These are phyloP conservation scores for Naegleria lovaniensis DNA, from an alignment of 208 protist genomes.

Conservation along the genomic window DNA sequence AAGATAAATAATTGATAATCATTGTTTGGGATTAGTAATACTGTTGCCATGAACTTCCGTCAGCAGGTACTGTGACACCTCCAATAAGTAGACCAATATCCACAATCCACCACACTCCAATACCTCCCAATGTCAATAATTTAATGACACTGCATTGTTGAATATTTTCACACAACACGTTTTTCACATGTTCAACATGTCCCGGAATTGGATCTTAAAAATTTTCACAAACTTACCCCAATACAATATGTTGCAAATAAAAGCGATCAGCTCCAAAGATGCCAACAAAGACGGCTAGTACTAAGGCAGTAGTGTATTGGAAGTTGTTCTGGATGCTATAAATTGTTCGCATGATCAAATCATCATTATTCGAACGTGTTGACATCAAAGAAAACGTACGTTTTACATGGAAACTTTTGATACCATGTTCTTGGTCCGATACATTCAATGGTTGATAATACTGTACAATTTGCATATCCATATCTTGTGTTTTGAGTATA, in stretches of 20 bases:
- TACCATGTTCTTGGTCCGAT: not conserved
- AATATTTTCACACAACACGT: not conserved
- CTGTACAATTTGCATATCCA: conserved; percentile 16
- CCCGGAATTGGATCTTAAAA: too few species aligned
- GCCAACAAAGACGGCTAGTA: not conserved
- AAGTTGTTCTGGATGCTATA: not conserved
- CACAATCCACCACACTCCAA: conserved; percentile 21
- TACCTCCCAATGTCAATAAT: not conserved
- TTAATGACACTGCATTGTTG: not conserved
- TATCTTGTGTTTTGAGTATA: not conserved
- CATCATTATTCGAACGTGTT: too few species aligned
- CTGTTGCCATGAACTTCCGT: not conserved
- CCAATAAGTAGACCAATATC: not conserved
- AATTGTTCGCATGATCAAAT: not conserved
- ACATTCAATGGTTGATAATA: not conserved
- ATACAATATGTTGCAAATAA: not conserved
- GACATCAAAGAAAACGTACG: not conserved
- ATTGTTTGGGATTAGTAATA: not conserved
- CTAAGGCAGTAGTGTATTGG: not conserved
- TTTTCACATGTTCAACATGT: too few species aligned
- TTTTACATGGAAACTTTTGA: not conserved
- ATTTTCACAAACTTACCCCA: not conserved
- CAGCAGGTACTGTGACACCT: not conserved
- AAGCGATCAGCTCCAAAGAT: conserved; percentile 17
- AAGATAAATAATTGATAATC: too few species aligned